These are phyloP conservation scores for Ustilago loliicola DNA, from an alignment of 1,284 basidiomycete species.

Conservation along the genomic window DNA sequence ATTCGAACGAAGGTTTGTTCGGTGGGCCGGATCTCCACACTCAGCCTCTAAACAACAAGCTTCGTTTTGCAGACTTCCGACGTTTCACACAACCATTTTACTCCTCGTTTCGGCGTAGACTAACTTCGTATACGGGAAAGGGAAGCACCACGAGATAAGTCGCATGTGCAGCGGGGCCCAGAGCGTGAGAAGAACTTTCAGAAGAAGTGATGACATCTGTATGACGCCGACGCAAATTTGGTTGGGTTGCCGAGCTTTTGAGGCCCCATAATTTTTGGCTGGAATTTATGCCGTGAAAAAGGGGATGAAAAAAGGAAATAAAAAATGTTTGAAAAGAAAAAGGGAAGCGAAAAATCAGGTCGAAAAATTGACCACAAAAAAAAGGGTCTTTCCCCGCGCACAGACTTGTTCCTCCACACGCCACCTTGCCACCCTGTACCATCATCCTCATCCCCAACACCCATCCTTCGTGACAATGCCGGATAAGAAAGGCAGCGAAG, in stretches of 20 bases:
- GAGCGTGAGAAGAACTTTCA: neutral
- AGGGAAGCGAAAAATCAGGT: neutral
- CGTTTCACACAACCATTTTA: neutral
- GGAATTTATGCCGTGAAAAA: slow-evolving; percentile 1
- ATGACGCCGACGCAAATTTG: neutral
- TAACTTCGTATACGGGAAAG: neutral
- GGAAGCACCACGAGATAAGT: neutral
- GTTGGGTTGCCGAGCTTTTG: slow-evolving; percentile 3
- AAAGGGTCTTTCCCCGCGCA: neutral
- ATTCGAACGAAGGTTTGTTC: neutral
- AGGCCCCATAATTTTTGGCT: neutral
- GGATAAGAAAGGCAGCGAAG: slow-evolving; percentile 2
- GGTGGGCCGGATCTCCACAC: neutral
- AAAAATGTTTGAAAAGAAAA: neutral
- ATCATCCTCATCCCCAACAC: neutral
- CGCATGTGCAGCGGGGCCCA: neutral
- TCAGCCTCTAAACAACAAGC: neutral
- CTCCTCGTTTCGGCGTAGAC: neutral
- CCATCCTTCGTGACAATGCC: neutral
- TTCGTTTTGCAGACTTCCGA: neutral
- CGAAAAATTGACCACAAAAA: slow-evolving; percentile 1
- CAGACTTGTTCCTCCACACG: slow-evolving; percentile 17
- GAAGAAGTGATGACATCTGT: slow-evolving; percentile 4
- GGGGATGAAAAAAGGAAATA: neutral
- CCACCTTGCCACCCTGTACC: slow-evolving; percentile 6